Conservation (phyloP, 1,284 basidiomycete species). For the Sporisorium graminicola region DNA sequence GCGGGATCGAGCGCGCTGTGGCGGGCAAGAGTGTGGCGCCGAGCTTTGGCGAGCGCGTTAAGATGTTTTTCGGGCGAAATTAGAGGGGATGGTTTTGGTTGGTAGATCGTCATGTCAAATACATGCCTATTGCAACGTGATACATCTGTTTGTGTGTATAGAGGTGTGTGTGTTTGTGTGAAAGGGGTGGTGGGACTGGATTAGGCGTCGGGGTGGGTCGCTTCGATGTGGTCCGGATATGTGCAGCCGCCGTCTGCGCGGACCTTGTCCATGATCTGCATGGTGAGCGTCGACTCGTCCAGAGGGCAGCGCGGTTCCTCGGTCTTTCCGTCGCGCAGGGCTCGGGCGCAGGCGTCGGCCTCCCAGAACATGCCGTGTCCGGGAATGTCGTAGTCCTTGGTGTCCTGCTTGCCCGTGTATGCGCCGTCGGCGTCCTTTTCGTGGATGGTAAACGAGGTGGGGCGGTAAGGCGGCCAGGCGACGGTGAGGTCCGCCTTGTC, state of each 20-base stretch:
- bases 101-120: too few relatives aligned
- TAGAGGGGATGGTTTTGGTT: too few relatives aligned
- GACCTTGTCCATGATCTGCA: slow-evolving; percentile 61
- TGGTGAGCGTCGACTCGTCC: slow-evolving; percentile 39
- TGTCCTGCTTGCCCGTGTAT: slow-evolving; percentile 38
- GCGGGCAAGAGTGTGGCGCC: slow-evolving; percentile 48
- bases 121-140: too few relatives aligned
- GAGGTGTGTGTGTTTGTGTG: neutral
- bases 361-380: slow-evolving; percentile 71
- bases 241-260: slow-evolving; percentile 27
- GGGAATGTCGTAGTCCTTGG: slow-evolving; percentile 74
- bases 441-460: slow-evolving; percentile 45
- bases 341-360: slow-evolving; percentile 85
- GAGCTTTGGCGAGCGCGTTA: slow-evolving; percentile 40
- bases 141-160: too few relatives aligned
- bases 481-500: slow-evolving; percentile 73
- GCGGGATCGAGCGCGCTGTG: slow-evolving; percentile 44
- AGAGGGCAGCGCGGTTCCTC: slow-evolving; percentile 81
- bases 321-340: slow-evolving; percentile 80
- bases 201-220: neutral
- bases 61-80: slow-evolving; percentile 52
- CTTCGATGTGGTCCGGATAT: slow-evolving; percentile 48
- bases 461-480: slow-evolving; percentile 76
- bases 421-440: slow-evolving; percentile 49
- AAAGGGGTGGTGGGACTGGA: neutral